A percentile compares a stretch with the other conserved stretches of the same genome.
Evolutionary conservation across 768 basidiomycete species (phyloP).

Genomic region (Boletus edulis): DNA sequence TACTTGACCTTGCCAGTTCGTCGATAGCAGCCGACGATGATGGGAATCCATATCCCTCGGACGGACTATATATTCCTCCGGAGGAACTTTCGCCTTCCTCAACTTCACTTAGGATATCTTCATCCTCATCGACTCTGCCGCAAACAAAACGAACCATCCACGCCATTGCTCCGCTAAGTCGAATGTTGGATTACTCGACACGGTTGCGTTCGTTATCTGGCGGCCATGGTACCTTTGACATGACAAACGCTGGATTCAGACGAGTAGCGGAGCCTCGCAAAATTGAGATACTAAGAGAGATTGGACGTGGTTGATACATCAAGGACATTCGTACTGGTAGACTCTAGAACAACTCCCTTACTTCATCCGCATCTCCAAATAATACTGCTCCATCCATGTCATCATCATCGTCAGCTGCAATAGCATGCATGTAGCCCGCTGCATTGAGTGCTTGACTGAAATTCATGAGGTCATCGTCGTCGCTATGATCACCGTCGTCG

Average conservation of each 20-base stretch:
- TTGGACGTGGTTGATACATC: slow-evolving; percentile 59
- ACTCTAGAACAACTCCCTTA: slow-evolving; percentile 49
- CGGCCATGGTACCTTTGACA: slow-evolving; percentile 80
- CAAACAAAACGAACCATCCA: slow-evolving; percentile 62
- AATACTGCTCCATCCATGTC: slow-evolving; percentile 72
- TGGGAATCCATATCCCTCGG: slow-evolving; percentile 45
- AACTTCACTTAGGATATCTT: slow-evolving; percentile 27
- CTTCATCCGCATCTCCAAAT: slow-evolving; percentile 83
- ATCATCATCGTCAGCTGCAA: slow-evolving; percentile 68
- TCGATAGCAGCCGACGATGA: slow-evolving; percentile 38
- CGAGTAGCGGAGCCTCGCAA: slow-evolving; percentile 59
- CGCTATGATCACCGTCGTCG: slow-evolving; percentile 34
- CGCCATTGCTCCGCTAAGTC: slow-evolving; percentile 75
- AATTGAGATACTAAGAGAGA: slow-evolving; percentile 72
- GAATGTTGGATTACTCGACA: slow-evolving; percentile 77
- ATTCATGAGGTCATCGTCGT: slow-evolving; percentile 61
- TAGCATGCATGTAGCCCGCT: slow-evolving; percentile 53
- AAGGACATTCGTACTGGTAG: slow-evolving; percentile 6
- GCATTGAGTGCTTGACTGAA: slow-evolving; percentile 73
- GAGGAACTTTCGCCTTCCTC: slow-evolving; percentile 73
- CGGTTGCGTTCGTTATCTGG: slow-evolving; percentile 78
- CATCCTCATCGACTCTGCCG: slow-evolving; percentile 32
- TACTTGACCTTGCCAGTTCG: slow-evolving; percentile 56
- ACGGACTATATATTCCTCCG: slow-evolving; percentile 75
- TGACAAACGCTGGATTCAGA: slow-evolving; percentile 74